phyloP scores from a whole-genome alignment of 1,139 yeast genomes.

The Nakaseomyces sp. region DNA sequence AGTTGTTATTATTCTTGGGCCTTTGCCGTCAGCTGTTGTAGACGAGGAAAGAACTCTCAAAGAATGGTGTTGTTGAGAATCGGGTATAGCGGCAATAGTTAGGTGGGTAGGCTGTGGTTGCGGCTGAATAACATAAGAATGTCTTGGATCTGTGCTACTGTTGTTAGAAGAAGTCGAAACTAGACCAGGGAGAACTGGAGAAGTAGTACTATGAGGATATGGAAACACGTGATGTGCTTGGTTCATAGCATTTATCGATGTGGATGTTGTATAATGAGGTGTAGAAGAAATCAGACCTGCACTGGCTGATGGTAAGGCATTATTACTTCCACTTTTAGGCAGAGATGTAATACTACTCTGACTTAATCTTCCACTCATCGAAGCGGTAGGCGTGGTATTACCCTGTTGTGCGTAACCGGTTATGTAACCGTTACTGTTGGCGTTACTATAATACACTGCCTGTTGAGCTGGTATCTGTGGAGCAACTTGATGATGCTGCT shows the following conservation, averaged over 20 bases:
- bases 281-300: not conserved
- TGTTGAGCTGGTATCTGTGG: not conserved
- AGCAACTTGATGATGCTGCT: not conserved
- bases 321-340: not conserved
- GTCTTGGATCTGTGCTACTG: not conserved
- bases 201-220: not conserved
- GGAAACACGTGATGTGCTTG: conserved; percentile 5
- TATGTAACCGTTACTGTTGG: not conserved
- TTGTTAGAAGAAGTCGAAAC: not conserved
- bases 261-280: conserved; percentile 1
- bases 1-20: conserved; percentile 86
- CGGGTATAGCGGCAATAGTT: conserved; percentile 5
- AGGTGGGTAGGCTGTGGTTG: conserved; percentile 1
- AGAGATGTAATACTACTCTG: not conserved
- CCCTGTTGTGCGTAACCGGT: not conserved
- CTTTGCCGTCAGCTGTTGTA: conserved; percentile 1
- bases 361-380: not conserved
- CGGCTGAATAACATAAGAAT: not conserved
- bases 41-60: conserved; percentile 4
- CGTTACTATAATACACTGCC: not conserved
- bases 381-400: not conserved
- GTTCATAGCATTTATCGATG: conserved; percentile 1
- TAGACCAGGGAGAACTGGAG: not conserved
- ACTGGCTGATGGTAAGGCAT: not conserved
- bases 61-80: conserved; percentile 1